phyloP scores from a whole-genome alignment of 1,139 yeast species.

The Geotrichum restrictum region DNA sequence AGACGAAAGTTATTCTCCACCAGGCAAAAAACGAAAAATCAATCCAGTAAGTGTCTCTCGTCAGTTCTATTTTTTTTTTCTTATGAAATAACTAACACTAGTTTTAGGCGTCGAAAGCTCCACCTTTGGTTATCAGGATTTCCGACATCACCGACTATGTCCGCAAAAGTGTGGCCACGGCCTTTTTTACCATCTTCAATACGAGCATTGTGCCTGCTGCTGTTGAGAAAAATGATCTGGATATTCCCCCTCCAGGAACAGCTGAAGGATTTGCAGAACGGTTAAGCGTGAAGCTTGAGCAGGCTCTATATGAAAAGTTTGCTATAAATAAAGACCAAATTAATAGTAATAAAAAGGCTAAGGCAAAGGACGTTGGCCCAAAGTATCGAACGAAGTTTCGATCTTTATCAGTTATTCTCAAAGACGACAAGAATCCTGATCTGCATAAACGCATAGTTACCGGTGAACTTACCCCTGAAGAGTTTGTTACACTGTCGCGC shows the following conservation, averaged over 20 bases:
- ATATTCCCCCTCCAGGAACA: conserved; percentile 41
- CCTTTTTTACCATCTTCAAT: conserved; percentile 39
- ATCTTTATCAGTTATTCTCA: conserved; percentile 51
- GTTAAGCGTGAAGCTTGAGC: conserved; percentile 43
- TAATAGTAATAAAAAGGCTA: conserved; percentile 24
- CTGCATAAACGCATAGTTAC: conserved; percentile 48
- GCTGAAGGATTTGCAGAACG: conserved; percentile 39
- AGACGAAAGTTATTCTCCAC: conserved; percentile 6
- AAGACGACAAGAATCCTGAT: conserved; percentile 49
- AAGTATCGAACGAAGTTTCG: conserved; percentile 55
- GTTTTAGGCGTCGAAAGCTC: background rate
- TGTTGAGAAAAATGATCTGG: conserved; percentile 32
- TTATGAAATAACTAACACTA: background rate
- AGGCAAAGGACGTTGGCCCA: conserved; percentile 39
- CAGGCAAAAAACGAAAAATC: conserved; percentile 9
- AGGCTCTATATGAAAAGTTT: conserved; percentile 40
- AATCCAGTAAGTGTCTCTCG: background rate
- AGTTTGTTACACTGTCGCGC: conserved; percentile 55
- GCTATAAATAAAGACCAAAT: conserved; percentile 31
- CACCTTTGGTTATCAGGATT: background rate
- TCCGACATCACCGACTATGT: conserved; percentile 27
- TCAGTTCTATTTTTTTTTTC: background rate
- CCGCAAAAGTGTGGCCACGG: conserved; percentile 44
- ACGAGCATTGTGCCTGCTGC: conserved; percentile 46
- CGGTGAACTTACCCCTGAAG: conserved; percentile 46